Percentiles rank a stretch among this genome's conserved stretches.
Evolutionary conservation across 305 asterid genomes (phyloP).

Genomic region (Ajuga reptans): DNA sequence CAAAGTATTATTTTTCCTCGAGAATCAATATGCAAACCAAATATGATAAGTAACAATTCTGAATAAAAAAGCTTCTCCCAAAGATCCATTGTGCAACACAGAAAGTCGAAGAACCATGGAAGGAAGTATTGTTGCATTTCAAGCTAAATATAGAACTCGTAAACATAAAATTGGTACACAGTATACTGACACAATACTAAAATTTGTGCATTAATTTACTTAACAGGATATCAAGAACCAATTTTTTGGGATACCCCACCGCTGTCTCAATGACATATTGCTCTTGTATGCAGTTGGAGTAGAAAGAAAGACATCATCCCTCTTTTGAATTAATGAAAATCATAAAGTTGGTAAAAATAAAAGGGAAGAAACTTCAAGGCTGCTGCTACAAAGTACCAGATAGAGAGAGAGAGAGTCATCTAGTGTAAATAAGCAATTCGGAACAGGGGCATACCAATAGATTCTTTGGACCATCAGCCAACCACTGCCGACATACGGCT

Average conservation of each 20-base stretch:
- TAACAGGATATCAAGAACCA: neutral
- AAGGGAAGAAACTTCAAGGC: neutral
- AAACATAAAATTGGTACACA: neutral
- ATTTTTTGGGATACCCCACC: neutral
- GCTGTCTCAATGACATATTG: slow-evolving; percentile 16
- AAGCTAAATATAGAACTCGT: neutral
- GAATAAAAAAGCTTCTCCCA: neutral
- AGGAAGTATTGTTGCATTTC: neutral
- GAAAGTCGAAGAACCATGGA: neutral
- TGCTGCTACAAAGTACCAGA: slow-evolving; percentile 9
- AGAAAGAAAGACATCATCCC: slow-evolving; percentile 16
- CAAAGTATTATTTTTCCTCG: neutral
- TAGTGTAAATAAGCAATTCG: slow-evolving; percentile 11
- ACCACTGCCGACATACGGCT: slow-evolving; percentile 91
- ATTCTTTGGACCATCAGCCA: slow-evolving; percentile 75
- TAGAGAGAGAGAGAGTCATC: slow-evolving; percentile 6
- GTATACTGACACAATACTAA: neutral
- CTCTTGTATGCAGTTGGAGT: slow-evolving; percentile 13
- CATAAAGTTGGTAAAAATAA: neutral
- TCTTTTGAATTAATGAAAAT: slow-evolving; percentile 8
- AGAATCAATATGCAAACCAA: neutral
- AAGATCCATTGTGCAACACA: neutral
- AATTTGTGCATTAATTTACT: neutral
- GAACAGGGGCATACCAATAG: slow-evolving; percentile 49
- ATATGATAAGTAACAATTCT: neutral